Evolutionary conservation across 257 asterid species (phyloP), one percentile per base, ranked within the genome.

Genomic region (Buddleja alternifolia): DNA sequence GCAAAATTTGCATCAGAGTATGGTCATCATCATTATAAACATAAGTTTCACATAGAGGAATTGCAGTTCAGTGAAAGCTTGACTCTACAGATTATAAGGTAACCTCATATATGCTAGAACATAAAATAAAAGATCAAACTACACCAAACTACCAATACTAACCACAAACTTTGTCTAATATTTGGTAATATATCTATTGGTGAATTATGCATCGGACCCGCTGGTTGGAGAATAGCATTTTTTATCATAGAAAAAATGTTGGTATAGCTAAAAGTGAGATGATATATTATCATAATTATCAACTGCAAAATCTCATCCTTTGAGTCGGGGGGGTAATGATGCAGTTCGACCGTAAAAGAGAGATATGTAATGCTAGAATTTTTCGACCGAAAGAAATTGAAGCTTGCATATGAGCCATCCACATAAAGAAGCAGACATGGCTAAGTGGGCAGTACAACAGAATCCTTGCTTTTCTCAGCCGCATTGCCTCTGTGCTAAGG

Each of bases 361-460:
- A 84, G 79, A 69, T 70, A 78, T 62, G 70, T 44, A 69, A 71
- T 73, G 66, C 74, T 71, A 72, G 74, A 70, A 66, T 60, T 69
- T 76, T 69, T 74, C 60, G 72, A 46, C 68, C 69, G 48, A 75
- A 63, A 67, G 72, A 57, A 63, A 59, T 55, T 60, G 60, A 78
- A 71, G 73, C 64, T 62, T 70, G 76, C 82, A 78, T 71, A 65
- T 56, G 67, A 84, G 45, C 89, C 86, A 72, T 80, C 72, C 73
- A 86, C 62, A 66, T 72, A 79, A 73, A 73, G 74, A 65, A 63
- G 72, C 42, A 59, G 83, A 82, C 85, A 82, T 59, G 63, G 57
- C 41, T 48, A 67, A 80, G 87, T 79, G 85, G 85, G 59, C 66
- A 66, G 80, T 79, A 79, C 81, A 73, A 29, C 60, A 71, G 76